These are phyloP conservation scores for Pichia sp. DNA, from an alignment of 1,139 yeast genomes.

Conservation along the genomic window DNA sequence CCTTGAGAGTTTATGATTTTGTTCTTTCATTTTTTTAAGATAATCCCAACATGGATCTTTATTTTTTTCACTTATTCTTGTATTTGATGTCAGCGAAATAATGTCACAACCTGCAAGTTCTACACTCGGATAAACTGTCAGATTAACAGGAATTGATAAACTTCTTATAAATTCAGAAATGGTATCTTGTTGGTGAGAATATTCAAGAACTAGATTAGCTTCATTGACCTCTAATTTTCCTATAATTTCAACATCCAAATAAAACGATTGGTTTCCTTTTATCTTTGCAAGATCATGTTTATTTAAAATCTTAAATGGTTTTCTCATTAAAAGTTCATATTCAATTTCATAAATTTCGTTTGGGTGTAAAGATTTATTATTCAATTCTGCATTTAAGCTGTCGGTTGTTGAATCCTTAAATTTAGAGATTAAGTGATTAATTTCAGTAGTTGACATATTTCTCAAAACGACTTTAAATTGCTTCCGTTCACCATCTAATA, in stretches of 20 bases:
- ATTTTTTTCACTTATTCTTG: slow-evolving; percentile 25
- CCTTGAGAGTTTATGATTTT: slow-evolving; percentile 36
- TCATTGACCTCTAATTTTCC: slow-evolving; percentile 73
- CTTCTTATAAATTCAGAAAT: slow-evolving; percentile 41
- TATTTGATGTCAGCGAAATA: slow-evolving; percentile 40
- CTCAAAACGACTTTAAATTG: slow-evolving; percentile 46
- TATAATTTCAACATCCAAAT: slow-evolving; percentile 51
- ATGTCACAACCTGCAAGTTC: slow-evolving; percentile 73
- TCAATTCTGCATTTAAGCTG: slow-evolving; percentile 44
- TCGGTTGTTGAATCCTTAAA: slow-evolving; percentile 73
- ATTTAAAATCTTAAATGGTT: slow-evolving; percentile 43
- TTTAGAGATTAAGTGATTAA: slow-evolving; percentile 54
- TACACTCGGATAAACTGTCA: slow-evolving; percentile 65
- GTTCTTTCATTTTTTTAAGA: slow-evolving; percentile 22
- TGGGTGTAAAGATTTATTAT: slow-evolving; percentile 42
- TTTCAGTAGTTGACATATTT: slow-evolving; percentile 51
- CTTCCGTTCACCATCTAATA: slow-evolving; percentile 71
- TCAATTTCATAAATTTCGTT: slow-evolving; percentile 72
- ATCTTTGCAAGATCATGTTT: slow-evolving; percentile 25
- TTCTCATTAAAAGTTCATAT: slow-evolving; percentile 53
- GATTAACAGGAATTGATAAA: slow-evolving; percentile 56
- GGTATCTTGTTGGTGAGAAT: slow-evolving; percentile 41
- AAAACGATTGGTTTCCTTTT: slow-evolving; percentile 22
- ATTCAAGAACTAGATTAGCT: slow-evolving; percentile 62
- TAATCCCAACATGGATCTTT: slow-evolving; percentile 30